phyloP scores from a whole-genome alignment of 768 basidiomycete genomes.

The Podaxis rugospora region DNA sequence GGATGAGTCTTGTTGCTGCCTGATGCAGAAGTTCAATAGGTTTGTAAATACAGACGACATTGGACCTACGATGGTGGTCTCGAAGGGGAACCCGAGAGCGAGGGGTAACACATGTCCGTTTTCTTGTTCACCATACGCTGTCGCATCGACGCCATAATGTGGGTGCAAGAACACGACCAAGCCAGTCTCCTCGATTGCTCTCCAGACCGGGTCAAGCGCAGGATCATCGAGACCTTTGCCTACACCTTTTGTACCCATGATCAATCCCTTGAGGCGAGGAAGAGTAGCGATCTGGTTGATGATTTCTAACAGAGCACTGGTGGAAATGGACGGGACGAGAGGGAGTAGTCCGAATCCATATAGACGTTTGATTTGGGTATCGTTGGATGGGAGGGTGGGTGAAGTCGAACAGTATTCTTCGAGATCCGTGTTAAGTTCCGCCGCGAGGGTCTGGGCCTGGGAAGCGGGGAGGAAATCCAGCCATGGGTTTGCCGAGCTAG shows the following conservation, averaged over 20 bases:
- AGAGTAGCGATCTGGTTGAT: conserved; percentile 62
- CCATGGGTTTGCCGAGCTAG: conserved; percentile 87
- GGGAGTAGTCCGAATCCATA: conserved; percentile 86
- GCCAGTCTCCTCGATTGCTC: conserved; percentile 61
- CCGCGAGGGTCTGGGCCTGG: conserved; percentile 62
- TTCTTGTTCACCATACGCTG: conserved; percentile 68
- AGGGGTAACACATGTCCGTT: conserved; percentile 89
- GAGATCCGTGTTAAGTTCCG: conserved; percentile 71
- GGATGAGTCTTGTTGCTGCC: conserved; percentile 77
- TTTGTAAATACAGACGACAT: background rate
- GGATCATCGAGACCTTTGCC: conserved; percentile 81
- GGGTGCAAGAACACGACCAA: conserved; percentile 84
- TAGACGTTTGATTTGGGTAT: conserved; percentile 49
- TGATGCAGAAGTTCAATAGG: conserved; percentile 17
- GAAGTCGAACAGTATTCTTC: conserved; percentile 74
- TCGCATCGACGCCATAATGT: conserved; percentile 77
- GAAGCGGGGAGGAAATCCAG: conserved; percentile 76
- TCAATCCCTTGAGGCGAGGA: conserved; percentile 68
- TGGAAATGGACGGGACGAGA: conserved; percentile 63
- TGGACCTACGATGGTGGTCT: conserved; percentile 74
- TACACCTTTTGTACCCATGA: conserved; percentile 77
- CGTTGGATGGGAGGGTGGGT: conserved; percentile 33
- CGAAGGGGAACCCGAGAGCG: conserved; percentile 86
- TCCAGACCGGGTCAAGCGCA: conserved; percentile 76
- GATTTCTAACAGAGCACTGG: conserved; percentile 52